Base-by-base conservation (phyloP, 2,329 filamentous ascomycete genomes). In the Grosmannia clavigera region DNA sequence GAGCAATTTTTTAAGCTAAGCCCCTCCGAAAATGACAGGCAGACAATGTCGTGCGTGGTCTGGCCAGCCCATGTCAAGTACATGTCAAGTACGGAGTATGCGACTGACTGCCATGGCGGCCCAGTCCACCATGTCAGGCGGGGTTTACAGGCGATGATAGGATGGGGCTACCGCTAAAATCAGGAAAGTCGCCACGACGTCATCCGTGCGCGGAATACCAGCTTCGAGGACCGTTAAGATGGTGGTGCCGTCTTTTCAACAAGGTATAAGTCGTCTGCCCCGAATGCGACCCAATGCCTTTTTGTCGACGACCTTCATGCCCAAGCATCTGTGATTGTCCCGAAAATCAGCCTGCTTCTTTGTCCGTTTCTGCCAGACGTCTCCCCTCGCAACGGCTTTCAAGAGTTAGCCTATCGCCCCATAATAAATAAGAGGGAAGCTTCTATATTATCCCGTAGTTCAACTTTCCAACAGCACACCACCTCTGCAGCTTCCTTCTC, bases 111-210 rank as follows among this genome's bases (percentile, higher is more conserved):
- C 31, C 52, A 55, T 31, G 54, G 35, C 33, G 35, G 31, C 54
- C 22, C 14, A 25, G 22, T 48, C 40, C 19, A 59, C 54, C 59
- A 55, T 57, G 25, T 52, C 52, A 55, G 33, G 9, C 31, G 52
- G 40, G 51, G n/a, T 25, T 25, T 31, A 16, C 14, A 33, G 27
- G 51, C 43, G 31, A 16, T 53, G 60, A 56, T 58, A 55, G 55
- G 50, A 38, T 33, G 25, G 11, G 9, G 3, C n/a, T 19, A 6
- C 58, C 50, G 29, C 58, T 55, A 50, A 48, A 53, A 33, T 35
- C 55, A 31, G 57, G 53, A 61, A 51, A 61, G 56, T 62, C 46
- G 59, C 62, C 61, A 64, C 63, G 63, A 65, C 63, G 63, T 65
- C 63, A 65, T 65, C 38, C 25, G 25, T 29, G 19, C 31, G 38